Conservation (phyloP, 2,329 filamentous ascomycete genomes). For the Trichoderma endophyticum region DNA sequence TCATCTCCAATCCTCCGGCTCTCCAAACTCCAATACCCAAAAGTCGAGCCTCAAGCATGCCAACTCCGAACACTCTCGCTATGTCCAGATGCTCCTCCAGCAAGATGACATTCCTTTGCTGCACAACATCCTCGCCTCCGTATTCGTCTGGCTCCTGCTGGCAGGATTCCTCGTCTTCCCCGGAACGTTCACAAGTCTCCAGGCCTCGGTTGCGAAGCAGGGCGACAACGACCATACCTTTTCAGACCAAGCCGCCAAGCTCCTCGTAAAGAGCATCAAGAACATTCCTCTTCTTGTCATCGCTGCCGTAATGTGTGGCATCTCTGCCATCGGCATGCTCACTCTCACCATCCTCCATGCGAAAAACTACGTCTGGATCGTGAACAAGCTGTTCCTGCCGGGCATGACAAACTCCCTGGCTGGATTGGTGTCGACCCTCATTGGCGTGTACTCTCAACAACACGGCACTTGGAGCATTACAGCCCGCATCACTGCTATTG, state of each 20-base stretch:
- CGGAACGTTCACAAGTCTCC: constrained; percentile 47
- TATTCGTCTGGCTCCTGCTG: constrained; percentile 46
- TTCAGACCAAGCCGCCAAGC: constrained; percentile 18
- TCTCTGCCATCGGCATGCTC: constrained; percentile 35
- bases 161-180: constrained; percentile 52
- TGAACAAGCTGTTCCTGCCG: constrained; percentile 49
- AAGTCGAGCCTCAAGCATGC: constrained; percentile 12
- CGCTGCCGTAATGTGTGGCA: constrained; percentile 40
- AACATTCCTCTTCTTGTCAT: constrained; percentile 43
- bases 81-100: constrained; percentile 46
- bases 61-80: constrained; percentile 35
- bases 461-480: constrained; percentile 44
- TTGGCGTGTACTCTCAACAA: constrained; percentile 49
- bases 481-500: constrained; percentile 35
- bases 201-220: constrained; percentile 25
- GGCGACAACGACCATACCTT: constrained; percentile 17
- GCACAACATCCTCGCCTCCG: constrained; percentile 45
- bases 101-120: constrained; percentile 44
- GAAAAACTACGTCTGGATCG: constrained; percentile 52
- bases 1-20: constrained; percentile 23
- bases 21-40: neutral
- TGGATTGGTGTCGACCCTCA: constrained; percentile 48
- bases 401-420: constrained; percentile 46
- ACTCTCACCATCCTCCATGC: constrained; percentile 44
- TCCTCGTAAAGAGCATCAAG: constrained; percentile 27